Evolutionary conservation across 164 flowering plant genomes (phyloP).

Genomic region (Piper betle): DNA sequence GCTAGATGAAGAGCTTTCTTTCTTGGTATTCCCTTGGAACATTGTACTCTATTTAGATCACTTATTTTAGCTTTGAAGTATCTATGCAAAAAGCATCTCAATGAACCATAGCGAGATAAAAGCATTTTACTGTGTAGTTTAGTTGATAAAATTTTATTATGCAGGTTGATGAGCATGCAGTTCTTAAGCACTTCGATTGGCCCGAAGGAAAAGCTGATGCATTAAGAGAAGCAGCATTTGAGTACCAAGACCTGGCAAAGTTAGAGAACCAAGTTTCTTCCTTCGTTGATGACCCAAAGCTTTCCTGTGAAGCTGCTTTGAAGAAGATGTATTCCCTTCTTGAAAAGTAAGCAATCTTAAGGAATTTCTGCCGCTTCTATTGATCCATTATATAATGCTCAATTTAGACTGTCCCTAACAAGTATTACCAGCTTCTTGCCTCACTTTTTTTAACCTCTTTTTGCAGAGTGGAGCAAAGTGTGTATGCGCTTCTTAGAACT

Average conservation of each 20-base stretch:
- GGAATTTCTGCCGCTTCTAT: background rate
- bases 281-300: constrained; percentile 74
- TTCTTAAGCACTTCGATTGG: constrained; percentile 99
- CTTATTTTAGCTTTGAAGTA: background rate
- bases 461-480: constrained; percentile 84
- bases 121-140: background rate
- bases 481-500: constrained; percentile 78
- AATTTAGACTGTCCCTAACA: background rate
- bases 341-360: constrained; percentile 57
- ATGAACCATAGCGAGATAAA: background rate
- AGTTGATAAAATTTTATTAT: background rate
- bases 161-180: constrained; percentile 96
- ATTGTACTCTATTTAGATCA: background rate
- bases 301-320: constrained; percentile 74
- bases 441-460: background rate
- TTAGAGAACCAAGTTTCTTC: constrained; percentile 62
- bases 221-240: constrained; percentile 91
- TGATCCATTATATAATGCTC: background rate
- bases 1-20: constrained; percentile 99
- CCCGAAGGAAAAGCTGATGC: constrained; percentile 99
- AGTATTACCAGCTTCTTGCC: background rate
- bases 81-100: no score
- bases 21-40: constrained; percentile 49
- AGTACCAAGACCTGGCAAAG: constrained; percentile 76
- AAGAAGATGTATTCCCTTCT: constrained; percentile 95